Base-by-base conservation (phyloP, 306 rosid species). In the Sesbania bispinosa region DNA sequence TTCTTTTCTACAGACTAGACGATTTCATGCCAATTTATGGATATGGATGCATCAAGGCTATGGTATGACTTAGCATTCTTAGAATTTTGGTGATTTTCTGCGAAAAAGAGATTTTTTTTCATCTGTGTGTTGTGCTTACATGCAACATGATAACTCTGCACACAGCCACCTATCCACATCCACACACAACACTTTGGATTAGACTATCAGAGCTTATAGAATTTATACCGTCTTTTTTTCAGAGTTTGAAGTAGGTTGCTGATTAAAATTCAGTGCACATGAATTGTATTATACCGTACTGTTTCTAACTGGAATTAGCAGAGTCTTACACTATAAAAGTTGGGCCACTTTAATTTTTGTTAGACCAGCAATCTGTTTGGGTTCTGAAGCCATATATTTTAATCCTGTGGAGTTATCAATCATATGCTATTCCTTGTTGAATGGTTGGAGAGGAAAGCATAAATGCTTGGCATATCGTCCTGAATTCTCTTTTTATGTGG, bases 41-140 rank as follows among this genome's bases (percentile, higher is more conserved):
- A 62, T 69, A 80, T 80, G 74, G 85, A 65, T 82, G 69, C 84
- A 39, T 80, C 65, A 33, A 52, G 48, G 78, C 69, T 43, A 77
- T 64, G 83, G 76, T 80, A 71, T 75, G 79, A 53, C 24, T 51
- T 77, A 51, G 67, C 54, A 74, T 39, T 45, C 33, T 13, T 47
- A 63, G 47, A 38, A 61, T 42, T 29, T 57, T 46, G 54, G 60
- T 71, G 73, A 75, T 67, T 75, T 75, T 46, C 51, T 80, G 39
- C 26, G 41, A 32, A 57, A 10, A 21, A 24, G 45, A 21, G 14
- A 41, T 33, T 5, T 19, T 62, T 20, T 67, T 62, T 10, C 60
- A 27, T 36, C 24, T 58, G 3, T 64, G 29, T 42, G 24, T 21
- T 41, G 10, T 67, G 57, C 58, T 61, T 73, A 9, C 43, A 27